Evolutionary conservation across 1,284 basidiomycete genomes (phyloP), one percentile per base, ranked within the genome.

Genomic region (Stygiomarasmius scandens): DNA sequence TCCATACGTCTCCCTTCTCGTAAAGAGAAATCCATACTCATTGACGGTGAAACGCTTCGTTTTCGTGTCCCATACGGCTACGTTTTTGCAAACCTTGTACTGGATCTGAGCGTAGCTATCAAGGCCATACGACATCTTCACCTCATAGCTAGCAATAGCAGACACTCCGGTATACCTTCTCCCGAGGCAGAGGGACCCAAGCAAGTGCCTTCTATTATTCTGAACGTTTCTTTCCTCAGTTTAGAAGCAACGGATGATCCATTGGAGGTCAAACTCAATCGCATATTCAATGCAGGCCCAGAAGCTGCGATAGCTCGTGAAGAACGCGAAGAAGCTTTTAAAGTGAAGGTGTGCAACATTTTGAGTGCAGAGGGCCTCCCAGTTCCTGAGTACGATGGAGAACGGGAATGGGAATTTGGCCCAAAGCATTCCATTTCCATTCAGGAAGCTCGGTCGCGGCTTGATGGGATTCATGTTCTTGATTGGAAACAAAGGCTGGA

Each of bases 231-330:
- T 23, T 77, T 77, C 49, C 62, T 93, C 45, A 83, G 82, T 65
- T 70, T 95, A 4, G 95, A 98, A 71, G 89, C 88, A n/a, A 84
- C 87, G 23, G 96, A 99, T 69, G 92, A 96, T 67, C 84, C 89
- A 0, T 85, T 98, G 56, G 96, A 99, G 73, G 85, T 86, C 23
- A 85, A 81, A 60, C 73, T 98, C 32, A 91, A 87, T 50, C 77
- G 92, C 12, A 91, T 95, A 36, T 93, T 87, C 82, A 82, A 85
- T 55, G 84, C 87, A 32, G 95, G 95, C 0, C 74, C 84, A 38
- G 84, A 87, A 49, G 95, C 95, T 58, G 87, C 90, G 51, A 81
- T 80, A 54, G 80, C 85, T n/a, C 81, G 96, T 22, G 71, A 88
- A 53, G 89, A 89, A 56, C 82, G 95, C 1, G 91, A 95, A 55